These are phyloP conservation scores for Septoria petroselini DNA, from an alignment of 2,329 filamentous ascomycete genomes.

Conservation along the genomic window DNA sequence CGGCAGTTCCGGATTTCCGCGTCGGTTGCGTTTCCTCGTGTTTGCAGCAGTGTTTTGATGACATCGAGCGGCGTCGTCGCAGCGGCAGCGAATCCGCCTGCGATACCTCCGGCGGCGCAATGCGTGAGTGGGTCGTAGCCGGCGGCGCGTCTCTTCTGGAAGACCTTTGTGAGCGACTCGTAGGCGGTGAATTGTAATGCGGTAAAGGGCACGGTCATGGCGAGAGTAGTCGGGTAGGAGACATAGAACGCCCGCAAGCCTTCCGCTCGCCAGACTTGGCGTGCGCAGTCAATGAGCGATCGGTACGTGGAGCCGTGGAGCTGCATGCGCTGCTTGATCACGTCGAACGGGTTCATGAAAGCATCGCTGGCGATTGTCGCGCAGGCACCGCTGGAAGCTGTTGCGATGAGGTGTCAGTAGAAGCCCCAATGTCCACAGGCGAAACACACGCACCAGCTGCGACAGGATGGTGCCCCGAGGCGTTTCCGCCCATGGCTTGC, in stretches of 20 bases:
- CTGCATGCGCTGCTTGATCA: constrained; percentile 99
- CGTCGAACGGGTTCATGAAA: constrained; percentile 98
- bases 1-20: constrained; percentile 80
- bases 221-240: constrained; percentile 94
- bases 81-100: constrained; percentile 88
- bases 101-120: constrained; percentile 85
- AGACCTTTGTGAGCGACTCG: constrained; percentile 88
- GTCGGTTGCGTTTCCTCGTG: constrained; percentile 78
- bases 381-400: constrained; percentile 87
- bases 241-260: constrained; percentile 93
- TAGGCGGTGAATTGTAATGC: constrained; percentile 97
- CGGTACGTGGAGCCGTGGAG: constrained; percentile 92
- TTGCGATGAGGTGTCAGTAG: constrained; percentile 12
- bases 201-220: constrained; percentile 98
- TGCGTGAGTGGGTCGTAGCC: constrained; percentile 91
- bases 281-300: constrained; percentile 81
- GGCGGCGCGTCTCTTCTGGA: constrained; percentile 60
- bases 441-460: constrained; percentile 67
- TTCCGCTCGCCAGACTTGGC: constrained; percentile 81
- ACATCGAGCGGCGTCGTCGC: constrained; percentile 96
- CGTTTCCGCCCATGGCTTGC: constrained; percentile 90
- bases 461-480: constrained; percentile 83
- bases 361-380: constrained; percentile 97
- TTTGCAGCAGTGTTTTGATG: constrained; percentile 96
- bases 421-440: background rate